Evolutionary conservation across 192 early-diverging fungal genomes (phyloP), one percentile per base, ranked within the genome.

Genomic region (Backusella psychrophila): DNA sequence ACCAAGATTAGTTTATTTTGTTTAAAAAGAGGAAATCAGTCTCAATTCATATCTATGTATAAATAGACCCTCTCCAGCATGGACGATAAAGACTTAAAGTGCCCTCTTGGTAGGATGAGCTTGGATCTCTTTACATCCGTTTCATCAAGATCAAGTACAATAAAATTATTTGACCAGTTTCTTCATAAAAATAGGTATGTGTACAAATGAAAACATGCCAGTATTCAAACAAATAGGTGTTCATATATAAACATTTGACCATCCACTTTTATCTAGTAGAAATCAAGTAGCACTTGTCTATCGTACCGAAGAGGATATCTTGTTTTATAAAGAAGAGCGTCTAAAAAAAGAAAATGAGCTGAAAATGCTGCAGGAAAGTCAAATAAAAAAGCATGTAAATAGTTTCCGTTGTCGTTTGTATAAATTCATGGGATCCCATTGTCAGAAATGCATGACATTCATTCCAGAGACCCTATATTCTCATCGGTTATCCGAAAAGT

Each of bases 311-410:
- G 19, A 33, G 1, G 70, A 71, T 33, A 49, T 71, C 23, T 17
- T 19, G 29, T 31, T 23, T 19, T 42, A 15, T 17, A 71, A 15
- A 46, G 70, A 71, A 29, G 70, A 71, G 17, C 42, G 23, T 6
- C 23, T 46, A 17, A 33, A 21, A 19, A 44, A 36, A 14, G 39
- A 29, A 31, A 15, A 7, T 6, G 70, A 71, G 17, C 42, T 71
- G 1, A 44, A 39, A 17, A 26, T 7, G 14, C 6, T 71, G 8
- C 26, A 71, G 3, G 41, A 36, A 17, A 71, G 31, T 15, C 26
- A 41, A 31, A n/a, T 71, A 31, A 44, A 49, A 14, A 71, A 71
- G 14, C 70, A 71, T 71, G 1, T 11, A 71, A 71, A 49, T 15
- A 19, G 70, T 6, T 19, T 71, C 7, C 42, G 17, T 6, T 71